Base-by-base conservation (phyloP, 805 yeast species). In the Monosporozyma aerobia region DNA sequence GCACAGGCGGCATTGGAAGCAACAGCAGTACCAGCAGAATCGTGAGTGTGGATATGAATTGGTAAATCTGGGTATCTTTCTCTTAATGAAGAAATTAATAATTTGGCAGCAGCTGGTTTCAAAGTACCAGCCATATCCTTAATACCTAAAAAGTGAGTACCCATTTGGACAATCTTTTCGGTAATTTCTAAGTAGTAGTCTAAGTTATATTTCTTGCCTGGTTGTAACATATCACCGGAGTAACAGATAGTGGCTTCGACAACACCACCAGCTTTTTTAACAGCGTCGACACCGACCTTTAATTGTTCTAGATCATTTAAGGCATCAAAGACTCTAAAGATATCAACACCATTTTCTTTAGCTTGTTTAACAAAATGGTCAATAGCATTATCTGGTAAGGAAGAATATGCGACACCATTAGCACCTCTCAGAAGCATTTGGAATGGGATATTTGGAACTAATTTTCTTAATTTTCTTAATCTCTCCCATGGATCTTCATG, bases 101-200 rank as follows among this genome's bases (percentile, higher is more conserved):
- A 60, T 48, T 77, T 81, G 46, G 99, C 99, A 56, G 99, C 99
- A 55, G 81, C 76, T 56, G 99, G 99, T 73, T 92, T 90, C 76
- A 94, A 72, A 59, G 98, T 92, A 77, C 99, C 99, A 54, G 99
- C 99, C 99, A 94, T 94, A 75, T 94, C 99, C 75, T 94, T 94
- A 69, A 94, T 94, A 74, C 98, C 99, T 62, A 94, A 77, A 64
- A 94, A 79, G 72, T 94, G 99, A 50, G 98, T 92, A 63, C 99
- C 99, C 88, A 90, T 83, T 56, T 74, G 76, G 54, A 94, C 97
- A 65, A 94, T 83, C 64, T 84, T 75, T 59, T 85, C 95, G 56
- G 87, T 90, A 53, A 92, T 81, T 22, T 77, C 76, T 66, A 94
- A 67, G 75, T 94, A 94, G 77, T 94, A 94, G 49, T 81, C 87